Percentiles rank a stretch among this genome's conserved stretches.
phyloP scores from a whole-genome alignment of 208 protist species.

The Leishmania tarentolae region DNA sequence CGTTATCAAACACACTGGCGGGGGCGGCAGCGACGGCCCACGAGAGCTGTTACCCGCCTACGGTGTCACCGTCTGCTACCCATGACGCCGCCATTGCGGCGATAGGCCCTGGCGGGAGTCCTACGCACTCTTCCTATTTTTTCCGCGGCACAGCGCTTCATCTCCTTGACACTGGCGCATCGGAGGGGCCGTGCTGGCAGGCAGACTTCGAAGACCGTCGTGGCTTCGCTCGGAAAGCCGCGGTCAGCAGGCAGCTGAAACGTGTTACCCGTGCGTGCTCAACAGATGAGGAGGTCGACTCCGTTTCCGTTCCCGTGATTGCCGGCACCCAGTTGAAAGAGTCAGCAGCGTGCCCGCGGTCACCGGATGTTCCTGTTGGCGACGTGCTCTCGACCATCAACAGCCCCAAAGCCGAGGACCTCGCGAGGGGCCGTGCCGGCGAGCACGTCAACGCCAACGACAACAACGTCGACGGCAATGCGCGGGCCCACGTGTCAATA shows the following conservation, averaged over 20 bases:
- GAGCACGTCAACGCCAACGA: not conserved
- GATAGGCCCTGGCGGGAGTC: not conserved
- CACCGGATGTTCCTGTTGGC: not conserved
- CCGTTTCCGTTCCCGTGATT: not conserved
- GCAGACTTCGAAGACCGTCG: not conserved
- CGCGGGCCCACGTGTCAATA: not conserved
- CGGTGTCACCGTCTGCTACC: not conserved
- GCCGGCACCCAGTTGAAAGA: too few species aligned
- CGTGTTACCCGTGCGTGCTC: constrained; percentile 10
- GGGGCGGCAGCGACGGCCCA: not conserved
- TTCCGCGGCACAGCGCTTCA: not conserved
- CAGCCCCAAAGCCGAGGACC: not conserved
- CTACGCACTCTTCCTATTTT: not conserved
- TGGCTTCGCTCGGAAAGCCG: not conserved
- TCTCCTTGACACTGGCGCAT: not conserved
- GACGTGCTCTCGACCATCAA: not conserved
- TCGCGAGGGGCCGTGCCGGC: not conserved
- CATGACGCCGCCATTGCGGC: not conserved
- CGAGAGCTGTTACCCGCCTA: not conserved
- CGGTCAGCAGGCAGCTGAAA: not conserved
- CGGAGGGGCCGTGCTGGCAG: not conserved
- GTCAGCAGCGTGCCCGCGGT: not conserved
- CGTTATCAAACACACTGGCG: not conserved
- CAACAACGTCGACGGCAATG: not conserved
- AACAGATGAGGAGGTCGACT: not conserved